Conservation (phyloP, 176 grass and related monocot species). For the Puya raimondii region DNA sequence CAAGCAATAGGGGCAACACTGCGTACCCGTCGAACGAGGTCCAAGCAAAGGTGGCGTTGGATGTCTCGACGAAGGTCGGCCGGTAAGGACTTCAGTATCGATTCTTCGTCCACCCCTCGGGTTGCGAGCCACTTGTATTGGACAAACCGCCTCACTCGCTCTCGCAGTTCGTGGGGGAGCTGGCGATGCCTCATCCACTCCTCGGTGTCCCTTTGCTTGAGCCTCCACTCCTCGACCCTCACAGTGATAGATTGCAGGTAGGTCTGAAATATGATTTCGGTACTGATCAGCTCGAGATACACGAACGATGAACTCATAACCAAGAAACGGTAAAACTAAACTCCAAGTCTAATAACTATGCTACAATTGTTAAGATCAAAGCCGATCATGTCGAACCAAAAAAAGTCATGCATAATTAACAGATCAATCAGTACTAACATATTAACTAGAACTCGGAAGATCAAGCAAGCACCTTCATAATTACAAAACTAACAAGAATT, state of each 20-base stretch:
- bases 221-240: conserved; percentile 54
- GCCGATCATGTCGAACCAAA: no score
- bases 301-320: no score
- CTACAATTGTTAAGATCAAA: no score
- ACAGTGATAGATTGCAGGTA: conserved; percentile 71
- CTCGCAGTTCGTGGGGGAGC: conserved; percentile 44
- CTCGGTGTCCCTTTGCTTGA: conserved; percentile 50
- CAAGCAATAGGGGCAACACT: background rate
- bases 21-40: conserved; percentile 45
- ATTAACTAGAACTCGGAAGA: no score
- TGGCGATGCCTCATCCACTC: conserved; percentile 67
- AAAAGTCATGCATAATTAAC: no score
- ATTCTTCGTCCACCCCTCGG: conserved; percentile 62
- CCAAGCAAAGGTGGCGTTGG: conserved; percentile 62
- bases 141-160: conserved; percentile 50
- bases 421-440: no score
- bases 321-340: no score
- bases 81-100: conserved; percentile 32
- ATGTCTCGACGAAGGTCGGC: conserved; percentile 59
- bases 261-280: conserved; percentile 25
- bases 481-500: no score
- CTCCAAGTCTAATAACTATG: no score
- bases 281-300: no score
- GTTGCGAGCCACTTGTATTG: conserved; percentile 82
- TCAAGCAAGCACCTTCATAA: no score